These are phyloP conservation scores for Erodium trifolium DNA, from an alignment of 441 rosid species.

Conservation along the genomic window DNA sequence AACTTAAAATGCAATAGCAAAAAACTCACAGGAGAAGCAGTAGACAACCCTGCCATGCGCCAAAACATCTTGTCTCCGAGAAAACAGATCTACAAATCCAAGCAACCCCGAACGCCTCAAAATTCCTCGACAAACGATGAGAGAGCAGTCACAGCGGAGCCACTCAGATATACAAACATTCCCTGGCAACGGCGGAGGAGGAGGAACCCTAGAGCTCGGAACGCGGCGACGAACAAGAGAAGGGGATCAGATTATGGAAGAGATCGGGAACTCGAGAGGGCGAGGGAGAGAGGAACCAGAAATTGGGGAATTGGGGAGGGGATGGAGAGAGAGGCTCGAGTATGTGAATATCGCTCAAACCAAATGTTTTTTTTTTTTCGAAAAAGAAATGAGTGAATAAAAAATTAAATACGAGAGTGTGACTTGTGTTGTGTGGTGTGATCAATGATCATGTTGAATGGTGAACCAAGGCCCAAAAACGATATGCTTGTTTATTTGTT, in stretches of 20 bases:
- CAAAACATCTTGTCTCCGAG: slow-evolving; percentile 58
- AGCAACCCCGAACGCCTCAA: slow-evolving; percentile 3
- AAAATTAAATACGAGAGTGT: background rate
- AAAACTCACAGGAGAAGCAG: slow-evolving; percentile 80
- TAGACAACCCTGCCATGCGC: slow-evolving; percentile 90
- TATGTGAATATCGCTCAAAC: background rate
- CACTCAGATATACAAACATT: background rate
- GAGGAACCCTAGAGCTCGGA: slow-evolving; percentile 7
- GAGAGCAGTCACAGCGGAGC: slow-evolving; percentile 1
- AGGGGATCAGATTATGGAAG: background rate
- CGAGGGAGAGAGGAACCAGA: background rate
- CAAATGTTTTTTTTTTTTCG: background rate
- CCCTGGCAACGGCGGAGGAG: background rate
- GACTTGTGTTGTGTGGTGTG: too few relatives aligned
- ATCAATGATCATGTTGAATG: too few relatives aligned
- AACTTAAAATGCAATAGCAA: background rate
- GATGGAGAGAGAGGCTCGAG: background rate
- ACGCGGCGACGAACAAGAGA: background rate
- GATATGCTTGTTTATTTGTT: too few relatives aligned
- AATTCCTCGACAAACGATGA: background rate
- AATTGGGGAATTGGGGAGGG: background rate
- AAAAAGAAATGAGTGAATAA: background rate
- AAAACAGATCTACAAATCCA: slow-evolving; percentile 7
- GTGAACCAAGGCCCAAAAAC: too few relatives aligned
- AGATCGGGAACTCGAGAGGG: background rate